A percentile compares a stretch with the other conserved stretches of the same genome.
Evolutionary conservation across 208 protist genomes (phyloP).

Genomic region (Wallacemonas sp.): DNA sequence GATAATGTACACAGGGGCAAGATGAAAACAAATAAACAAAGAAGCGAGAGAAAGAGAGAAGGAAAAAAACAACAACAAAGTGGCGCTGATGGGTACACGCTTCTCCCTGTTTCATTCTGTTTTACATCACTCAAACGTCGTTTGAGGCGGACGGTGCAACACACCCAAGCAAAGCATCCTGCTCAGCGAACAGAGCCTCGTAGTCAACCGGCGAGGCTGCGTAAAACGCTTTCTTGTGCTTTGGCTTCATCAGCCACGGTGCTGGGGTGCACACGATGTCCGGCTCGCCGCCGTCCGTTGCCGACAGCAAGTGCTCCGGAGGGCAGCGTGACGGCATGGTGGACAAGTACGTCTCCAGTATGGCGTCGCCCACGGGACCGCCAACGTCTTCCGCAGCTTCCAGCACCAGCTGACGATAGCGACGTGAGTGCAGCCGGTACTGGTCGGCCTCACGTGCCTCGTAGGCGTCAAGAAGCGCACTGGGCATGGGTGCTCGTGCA

Average conservation of each 20-base stretch:
- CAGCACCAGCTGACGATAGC: slow-evolving; percentile 27
- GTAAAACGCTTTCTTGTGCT: slow-evolving; percentile 21
- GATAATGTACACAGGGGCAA: not conserved
- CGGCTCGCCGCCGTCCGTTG: slow-evolving; percentile 12
- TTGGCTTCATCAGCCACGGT: slow-evolving; percentile 12
- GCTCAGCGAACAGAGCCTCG: slow-evolving; percentile 17
- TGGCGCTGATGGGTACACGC: no score
- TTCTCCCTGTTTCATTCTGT: no score
- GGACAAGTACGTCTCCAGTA: slow-evolving; percentile 12
- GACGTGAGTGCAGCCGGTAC: slow-evolving; percentile 44
- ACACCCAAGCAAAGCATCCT: slow-evolving; percentile 11
- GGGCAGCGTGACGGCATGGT: slow-evolving; percentile 10
- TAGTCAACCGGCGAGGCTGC: slow-evolving; percentile 30
- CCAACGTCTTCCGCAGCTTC: slow-evolving; percentile 16
- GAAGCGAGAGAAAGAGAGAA: not conserved
- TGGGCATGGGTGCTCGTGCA: slow-evolving; percentile 21
- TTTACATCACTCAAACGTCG: no score
- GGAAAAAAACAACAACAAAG: not conserved
- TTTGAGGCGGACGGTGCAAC: no score
- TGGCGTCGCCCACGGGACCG: slow-evolving; percentile 15
- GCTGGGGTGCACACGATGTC: slow-evolving; percentile 12
- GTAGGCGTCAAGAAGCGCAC: slow-evolving; percentile 38
- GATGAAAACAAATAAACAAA: slow-evolving; percentile 5
- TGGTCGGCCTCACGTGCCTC: slow-evolving; percentile 24
- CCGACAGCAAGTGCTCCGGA: slow-evolving; percentile 7